Evolutionary conservation across 495 filamentous ascomycete species (phyloP).

Genomic region (Talaromyces thailandensis): DNA sequence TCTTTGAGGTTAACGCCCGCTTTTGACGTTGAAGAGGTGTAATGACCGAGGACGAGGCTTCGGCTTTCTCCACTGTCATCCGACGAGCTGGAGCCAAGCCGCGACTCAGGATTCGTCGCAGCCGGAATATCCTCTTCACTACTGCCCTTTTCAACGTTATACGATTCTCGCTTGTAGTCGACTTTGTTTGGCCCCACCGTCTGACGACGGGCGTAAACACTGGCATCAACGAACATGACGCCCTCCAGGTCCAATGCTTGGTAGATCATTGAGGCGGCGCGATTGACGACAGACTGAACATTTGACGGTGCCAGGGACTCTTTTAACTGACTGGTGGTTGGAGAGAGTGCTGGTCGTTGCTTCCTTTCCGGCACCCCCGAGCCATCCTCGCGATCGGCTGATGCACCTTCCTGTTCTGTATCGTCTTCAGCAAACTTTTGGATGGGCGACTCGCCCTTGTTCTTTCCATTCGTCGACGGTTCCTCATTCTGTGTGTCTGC

Average conservation of each 20-base stretch:
- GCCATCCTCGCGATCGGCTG: background rate
- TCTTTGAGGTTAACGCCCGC: background rate
- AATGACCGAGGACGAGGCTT: background rate
- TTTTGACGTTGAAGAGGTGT: background rate
- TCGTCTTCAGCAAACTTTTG: background rate
- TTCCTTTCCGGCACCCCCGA: background rate
- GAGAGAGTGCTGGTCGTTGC: background rate
- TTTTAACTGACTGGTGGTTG: background rate
- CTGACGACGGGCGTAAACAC: background rate
- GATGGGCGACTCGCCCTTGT: background rate
- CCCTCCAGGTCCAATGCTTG: background rate
- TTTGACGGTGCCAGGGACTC: slow-evolving; percentile 10
- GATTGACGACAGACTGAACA: background rate
- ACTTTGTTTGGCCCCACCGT: background rate
- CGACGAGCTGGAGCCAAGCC: background rate
- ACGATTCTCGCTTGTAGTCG: background rate
- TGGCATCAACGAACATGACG: background rate
- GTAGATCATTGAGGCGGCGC: background rate
- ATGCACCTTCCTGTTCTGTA: background rate
- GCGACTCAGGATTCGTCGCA: background rate
- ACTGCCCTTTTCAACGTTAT: background rate
- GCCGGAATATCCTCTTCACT: background rate
- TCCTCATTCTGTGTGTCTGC: background rate
- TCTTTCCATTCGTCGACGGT: background rate
- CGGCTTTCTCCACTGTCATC: background rate